Evolutionary conservation across 495 filamentous ascomycete genomes (phyloP).

Genomic region (Aspergillus asperescens): DNA sequence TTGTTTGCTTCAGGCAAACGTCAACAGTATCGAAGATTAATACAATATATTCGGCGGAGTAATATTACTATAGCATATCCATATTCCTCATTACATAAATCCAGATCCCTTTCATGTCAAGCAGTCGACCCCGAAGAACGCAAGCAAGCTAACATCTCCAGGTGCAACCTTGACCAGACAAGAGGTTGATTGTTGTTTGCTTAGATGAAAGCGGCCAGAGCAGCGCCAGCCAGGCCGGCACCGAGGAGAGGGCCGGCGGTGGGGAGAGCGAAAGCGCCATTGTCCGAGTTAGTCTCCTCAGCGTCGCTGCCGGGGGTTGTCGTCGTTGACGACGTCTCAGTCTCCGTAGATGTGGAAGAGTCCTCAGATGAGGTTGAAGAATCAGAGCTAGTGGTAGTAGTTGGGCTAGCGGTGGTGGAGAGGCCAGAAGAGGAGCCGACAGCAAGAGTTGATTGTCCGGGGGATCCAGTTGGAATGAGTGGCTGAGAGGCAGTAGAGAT

Average conservation of each 20-base stretch:
- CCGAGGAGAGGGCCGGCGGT: conserved; percentile 36
- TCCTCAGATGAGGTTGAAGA: not conserved
- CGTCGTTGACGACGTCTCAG: conserved; percentile 13
- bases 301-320: conserved; percentile 21
- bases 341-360: not conserved
- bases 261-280: conserved; percentile 31
- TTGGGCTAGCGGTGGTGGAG: conserved; percentile 12
- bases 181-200: not conserved
- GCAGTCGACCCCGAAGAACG: not conserved
- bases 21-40: conserved; percentile 15
- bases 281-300: conserved; percentile 16
- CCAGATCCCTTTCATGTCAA: not conserved
- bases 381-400: not conserved
- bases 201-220: conserved; percentile 47
- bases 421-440: conserved; percentile 8
- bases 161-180: not conserved
- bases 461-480: conserved; percentile 23
- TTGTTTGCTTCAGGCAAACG: conserved; percentile 19
- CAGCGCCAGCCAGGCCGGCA: conserved; percentile 37
- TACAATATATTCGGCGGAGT: conserved; percentile 14
- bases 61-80: conserved; percentile 23
- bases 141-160: not conserved
- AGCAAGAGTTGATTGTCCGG: conserved; percentile 6
- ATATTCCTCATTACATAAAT: conserved; percentile 26
- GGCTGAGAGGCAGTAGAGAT: conserved; percentile 17